Evolutionary conservation across 345 rosid genomes (phyloP).

Genomic region (Brassica juncea): DNA sequence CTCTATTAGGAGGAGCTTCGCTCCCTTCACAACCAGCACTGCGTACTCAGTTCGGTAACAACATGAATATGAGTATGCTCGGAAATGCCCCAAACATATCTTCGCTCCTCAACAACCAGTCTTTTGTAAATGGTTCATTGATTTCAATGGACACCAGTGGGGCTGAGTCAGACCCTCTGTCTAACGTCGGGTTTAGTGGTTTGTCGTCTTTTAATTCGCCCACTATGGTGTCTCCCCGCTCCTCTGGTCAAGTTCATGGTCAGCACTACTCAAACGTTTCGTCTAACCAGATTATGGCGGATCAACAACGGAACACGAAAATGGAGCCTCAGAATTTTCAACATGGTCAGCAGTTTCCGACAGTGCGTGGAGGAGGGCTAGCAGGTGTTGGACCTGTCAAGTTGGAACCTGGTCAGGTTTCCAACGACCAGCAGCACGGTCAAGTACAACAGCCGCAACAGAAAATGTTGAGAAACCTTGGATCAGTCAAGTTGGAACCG

Average conservation of each 20-base stretch:
- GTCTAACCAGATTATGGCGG: constrained; percentile 63
- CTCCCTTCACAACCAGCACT: constrained; percentile 71
- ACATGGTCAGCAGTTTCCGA: constrained; percentile 70
- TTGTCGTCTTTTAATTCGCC: constrained; percentile 62
- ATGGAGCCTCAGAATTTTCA: constrained; percentile 70
- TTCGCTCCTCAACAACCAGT: constrained; percentile 72
- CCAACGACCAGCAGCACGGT: constrained; percentile 54
- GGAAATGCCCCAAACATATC: constrained; percentile 78
- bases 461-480: constrained; percentile 62
- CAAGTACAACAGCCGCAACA: constrained; percentile 29
- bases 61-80: constrained; percentile 68
- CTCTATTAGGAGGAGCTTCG: constrained; percentile 54
- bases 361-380: constrained; percentile 62
- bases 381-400: constrained; percentile 75
- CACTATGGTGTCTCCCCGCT: constrained; percentile 22
- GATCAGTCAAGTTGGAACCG: constrained; percentile 73
- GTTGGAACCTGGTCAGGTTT: constrained; percentile 74
- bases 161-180: constrained; percentile 76
- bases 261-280: constrained; percentile 68
- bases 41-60: constrained; percentile 61
- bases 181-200: constrained; percentile 62
- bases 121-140: constrained; percentile 72
- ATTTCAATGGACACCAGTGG: constrained; percentile 61
- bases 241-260: constrained; percentile 73
- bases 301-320: constrained; percentile 71